These are phyloP conservation scores for Planoprotostelium fungivorum DNA, from an alignment of 78 protist species.

Conservation along the genomic window DNA sequence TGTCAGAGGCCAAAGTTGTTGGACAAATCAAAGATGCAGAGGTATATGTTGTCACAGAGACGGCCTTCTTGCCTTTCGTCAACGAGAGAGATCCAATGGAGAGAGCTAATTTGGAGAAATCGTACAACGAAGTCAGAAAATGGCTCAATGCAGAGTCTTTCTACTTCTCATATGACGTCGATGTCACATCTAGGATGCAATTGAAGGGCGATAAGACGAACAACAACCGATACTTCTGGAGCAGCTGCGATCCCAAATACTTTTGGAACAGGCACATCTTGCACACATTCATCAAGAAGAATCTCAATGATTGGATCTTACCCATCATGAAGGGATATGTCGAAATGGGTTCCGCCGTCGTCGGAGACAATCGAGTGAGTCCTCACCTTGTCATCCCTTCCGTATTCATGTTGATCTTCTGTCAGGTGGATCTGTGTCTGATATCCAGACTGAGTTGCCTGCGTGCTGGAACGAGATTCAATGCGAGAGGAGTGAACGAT, in stretches of 20 bases:
- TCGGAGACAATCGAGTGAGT: neutral
- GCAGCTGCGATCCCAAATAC: constrained; percentile 32
- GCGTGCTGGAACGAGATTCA: constrained; percentile 79
- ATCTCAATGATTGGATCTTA: constrained; percentile 54
- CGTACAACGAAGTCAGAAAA: neutral
- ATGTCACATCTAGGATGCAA: neutral
- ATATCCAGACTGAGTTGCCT: constrained; percentile 56
- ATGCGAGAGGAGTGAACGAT: constrained; percentile 82
- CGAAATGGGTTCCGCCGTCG: neutral
- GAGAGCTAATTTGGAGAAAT: neutral
- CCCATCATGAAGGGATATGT: constrained; percentile 56
- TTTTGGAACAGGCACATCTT: constrained; percentile 7
- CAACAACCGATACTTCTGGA: constrained; percentile 52
- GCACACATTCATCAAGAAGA: constrained; percentile 20
- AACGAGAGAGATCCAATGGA: neutral
- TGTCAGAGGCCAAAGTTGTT: neutral
- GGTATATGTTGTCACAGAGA: neutral
- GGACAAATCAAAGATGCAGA: neutral
- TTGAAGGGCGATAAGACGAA: too few relatives aligned
- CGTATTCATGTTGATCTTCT: constrained; percentile 8
- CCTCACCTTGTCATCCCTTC: neutral
- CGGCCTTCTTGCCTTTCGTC: neutral
- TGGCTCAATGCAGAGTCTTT: neutral
- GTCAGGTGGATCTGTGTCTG: neutral
- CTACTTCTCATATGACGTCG: neutral